Base-by-base conservation (phyloP, 73 alveolate genomes). In the Stentor coeruleus region DNA sequence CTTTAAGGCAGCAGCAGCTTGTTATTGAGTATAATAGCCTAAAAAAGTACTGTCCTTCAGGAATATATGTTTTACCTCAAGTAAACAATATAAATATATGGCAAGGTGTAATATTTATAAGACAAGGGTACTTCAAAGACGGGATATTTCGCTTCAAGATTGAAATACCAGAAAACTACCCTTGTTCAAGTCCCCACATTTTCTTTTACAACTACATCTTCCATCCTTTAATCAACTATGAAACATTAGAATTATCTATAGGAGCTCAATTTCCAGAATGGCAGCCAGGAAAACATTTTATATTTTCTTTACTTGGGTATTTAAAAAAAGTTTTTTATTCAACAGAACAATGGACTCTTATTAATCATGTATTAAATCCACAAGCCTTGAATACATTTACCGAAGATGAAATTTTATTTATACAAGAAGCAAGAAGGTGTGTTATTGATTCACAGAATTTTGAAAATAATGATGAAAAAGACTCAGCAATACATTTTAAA, bases 61-160 rank as follows among this genome's bases (percentile, higher is more conserved):
- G 83, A 15, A 36, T 75, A 0, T 75, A 75, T 80, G 35, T 36
- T 75, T 35, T 75, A 20, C 83, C 83, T 14, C 37, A n/a, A 28
- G 20, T 75, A n/a, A 33, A 28, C 77, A n/a, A 36, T 38, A 75
- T 75, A n/a, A 33, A 41, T 15, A n/a, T 75, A 6, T 75, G 83
- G 83, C 37, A 38, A 2, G 81, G 83, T 75, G 83, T 75, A n/a
- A 38, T 75, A 20, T 75, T 75, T 36, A 2, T 75, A n/a, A 28
- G 83, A 28, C 83, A 75, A 75, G 83, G 83, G 83, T 33, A 20
- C 26, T 75, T 35, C 76, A 75, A 85, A 59, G 87, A 81, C 59
- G 94, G 94, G 11, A 85, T 90, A 14, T 90, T 90, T 58, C 80
- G 85, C 80, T 90, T 88, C 76, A 39, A 82, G 74, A 88, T 90